Evolutionary conservation across 2,329 filamentous ascomycete genomes (phyloP), one percentile per base, ranked within the genome.

Genomic region (Lasiodiplodia sp.): DNA sequence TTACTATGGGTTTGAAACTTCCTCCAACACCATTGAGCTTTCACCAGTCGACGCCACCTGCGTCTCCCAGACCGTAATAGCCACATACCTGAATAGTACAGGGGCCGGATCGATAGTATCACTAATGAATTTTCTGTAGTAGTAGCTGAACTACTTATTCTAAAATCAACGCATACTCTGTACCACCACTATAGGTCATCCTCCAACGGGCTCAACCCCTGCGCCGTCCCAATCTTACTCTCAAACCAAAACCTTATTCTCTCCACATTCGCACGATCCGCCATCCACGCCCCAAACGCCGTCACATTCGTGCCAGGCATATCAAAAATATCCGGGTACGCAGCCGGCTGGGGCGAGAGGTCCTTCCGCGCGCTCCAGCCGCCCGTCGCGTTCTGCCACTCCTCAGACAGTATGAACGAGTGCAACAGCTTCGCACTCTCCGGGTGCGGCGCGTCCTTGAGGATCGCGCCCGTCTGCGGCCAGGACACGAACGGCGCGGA

Each of bases 391-490:
- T 72, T 66, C 72, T 85, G 82, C 56, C 71, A 79, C 67, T 84
- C 83, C 1, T 75, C 68, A 67, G 79, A 83, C 12, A 86, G 74
- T 7, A 87, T 69, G 72, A 75, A 87, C 72, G 79, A 83, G 71
- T 83, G 79, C 10, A 87, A 78, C 31, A 87, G 75, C 76, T 86
- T 87, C 34, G 85, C 83, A 37, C 80, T 80, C 73, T 87, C 84
- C 0, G 83, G 83, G 62, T 84, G 83, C 0, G 83, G 83, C 0
- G 85, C 83, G 37, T 83, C 75, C 66, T 81, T 82, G 34, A 84
- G 76, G 68, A 87, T 87, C 0, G 79, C 86, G 1, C 75, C 83
- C 0, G 74, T 79, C 71, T 87, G 85, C 0, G 83, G 71, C 85
- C 85, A 87, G 3, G 79, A 78, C 6, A 84, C 81, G 69, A 82